Evolutionary conservation across 352 stramenopile species (phyloP).

Genomic region (Globisporangium solare): DNA sequence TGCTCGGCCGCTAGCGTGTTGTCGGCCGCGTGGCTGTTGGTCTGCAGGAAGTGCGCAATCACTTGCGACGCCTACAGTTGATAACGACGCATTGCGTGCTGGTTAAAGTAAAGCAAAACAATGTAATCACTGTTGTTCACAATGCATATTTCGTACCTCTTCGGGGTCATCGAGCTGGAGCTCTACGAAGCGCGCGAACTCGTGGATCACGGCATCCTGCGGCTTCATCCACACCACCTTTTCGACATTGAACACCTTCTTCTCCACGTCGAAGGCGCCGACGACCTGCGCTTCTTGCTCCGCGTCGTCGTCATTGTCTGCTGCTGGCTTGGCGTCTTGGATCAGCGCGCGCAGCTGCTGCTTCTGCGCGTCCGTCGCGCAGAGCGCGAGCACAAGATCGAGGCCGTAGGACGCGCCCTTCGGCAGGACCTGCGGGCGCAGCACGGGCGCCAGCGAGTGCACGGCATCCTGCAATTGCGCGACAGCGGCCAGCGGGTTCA

Average conservation of each 20-base stretch:
- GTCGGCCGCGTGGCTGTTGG: conserved; percentile 45
- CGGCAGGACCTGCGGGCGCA: conserved; percentile 65
- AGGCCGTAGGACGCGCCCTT: conserved; percentile 55
- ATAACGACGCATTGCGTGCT: too few species aligned
- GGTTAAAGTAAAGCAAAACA: not conserved
- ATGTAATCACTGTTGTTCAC: too few species aligned
- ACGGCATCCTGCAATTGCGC: conserved; percentile 61
- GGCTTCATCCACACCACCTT: conserved; percentile 62
- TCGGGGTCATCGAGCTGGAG: conserved; percentile 58
- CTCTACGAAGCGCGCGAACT: conserved; percentile 72
- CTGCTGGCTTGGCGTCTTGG: conserved; percentile 27
- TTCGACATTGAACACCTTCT: conserved; percentile 56
- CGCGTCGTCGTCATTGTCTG: conserved; percentile 13
- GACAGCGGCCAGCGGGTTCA: conserved; percentile 52
- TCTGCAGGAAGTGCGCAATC: conserved; percentile 47
- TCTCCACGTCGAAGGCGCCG: conserved; percentile 52
- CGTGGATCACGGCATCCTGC: conserved; percentile 55
- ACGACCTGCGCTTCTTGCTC: conserved; percentile 42
- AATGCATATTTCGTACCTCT: conserved; percentile 15
- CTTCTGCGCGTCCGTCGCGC: conserved; percentile 57
- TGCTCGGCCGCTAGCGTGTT: conserved; percentile 45
- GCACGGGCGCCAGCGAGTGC: conserved; percentile 38
- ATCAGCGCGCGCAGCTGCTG: conserved; percentile 42
- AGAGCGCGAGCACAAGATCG: conserved; percentile 59
- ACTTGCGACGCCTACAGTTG: conserved; percentile 26